Conservation (phyloP, 2,329 filamentous ascomycete genomes). For the Cladophialophora bantiana region DNA sequence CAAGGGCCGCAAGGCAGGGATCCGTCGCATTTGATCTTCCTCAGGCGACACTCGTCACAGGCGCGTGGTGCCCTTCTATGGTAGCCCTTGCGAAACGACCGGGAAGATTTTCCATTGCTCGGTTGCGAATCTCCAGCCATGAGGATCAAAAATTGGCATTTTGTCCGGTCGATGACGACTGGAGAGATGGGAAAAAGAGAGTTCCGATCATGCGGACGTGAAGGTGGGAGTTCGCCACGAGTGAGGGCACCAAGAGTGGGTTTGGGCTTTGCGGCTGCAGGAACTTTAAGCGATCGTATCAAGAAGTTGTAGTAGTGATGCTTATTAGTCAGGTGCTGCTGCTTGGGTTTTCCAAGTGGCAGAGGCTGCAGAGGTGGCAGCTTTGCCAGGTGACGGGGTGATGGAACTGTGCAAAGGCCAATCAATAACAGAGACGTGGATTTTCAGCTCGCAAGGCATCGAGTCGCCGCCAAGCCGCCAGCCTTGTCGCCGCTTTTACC, state of each 20-base stretch:
- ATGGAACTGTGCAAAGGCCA: not conserved
- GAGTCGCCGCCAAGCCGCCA: not conserved
- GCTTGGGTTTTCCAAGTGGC: too few relatives aligned
- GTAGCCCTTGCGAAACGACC: constrained; percentile 29
- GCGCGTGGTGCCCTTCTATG: constrained; percentile 33
- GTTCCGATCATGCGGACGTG: constrained; percentile 21
- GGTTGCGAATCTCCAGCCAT: constrained; percentile 22
- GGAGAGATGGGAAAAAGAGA: constrained; percentile 11
- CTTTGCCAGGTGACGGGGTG: too few relatives aligned
- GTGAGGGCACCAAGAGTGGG: not conserved
- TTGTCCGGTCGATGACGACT: not conserved
- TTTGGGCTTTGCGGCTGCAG: not conserved
- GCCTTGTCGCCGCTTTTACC: constrained; percentile 5
- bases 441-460: not conserved
- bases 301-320: not conserved
- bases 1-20: constrained; percentile 32
- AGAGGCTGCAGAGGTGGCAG: too few relatives aligned
- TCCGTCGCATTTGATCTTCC: constrained; percentile 39
- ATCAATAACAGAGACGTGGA: not conserved
- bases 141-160: constrained; percentile 15
- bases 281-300: constrained; percentile 1
- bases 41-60: constrained; percentile 37
- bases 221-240: constrained; percentile 3
- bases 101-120: constrained; percentile 14
- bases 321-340: not conserved